phyloP scores from a whole-genome alignment of 2,329 filamentous ascomycete genomes.

The Cryphonectria naterciae region DNA sequence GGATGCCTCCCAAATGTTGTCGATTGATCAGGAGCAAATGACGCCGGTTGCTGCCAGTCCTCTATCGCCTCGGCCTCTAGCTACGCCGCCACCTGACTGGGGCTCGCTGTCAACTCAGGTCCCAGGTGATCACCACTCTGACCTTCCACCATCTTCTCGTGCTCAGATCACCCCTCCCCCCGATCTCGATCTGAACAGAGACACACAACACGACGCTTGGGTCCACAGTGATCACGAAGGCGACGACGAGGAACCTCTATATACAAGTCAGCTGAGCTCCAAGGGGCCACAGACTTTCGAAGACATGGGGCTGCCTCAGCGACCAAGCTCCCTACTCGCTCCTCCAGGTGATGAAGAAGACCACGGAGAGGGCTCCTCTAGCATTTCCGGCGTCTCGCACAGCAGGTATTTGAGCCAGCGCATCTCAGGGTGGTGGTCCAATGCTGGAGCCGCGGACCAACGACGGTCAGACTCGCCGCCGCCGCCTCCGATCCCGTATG shows the following conservation, averaged over 20 bases:
- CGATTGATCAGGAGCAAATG: constrained; percentile 8
- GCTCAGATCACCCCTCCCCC: constrained; percentile 3
- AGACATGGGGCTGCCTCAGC: constrained; percentile 21
- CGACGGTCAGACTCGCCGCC: constrained; percentile 18
- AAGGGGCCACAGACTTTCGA: constrained; percentile 22
- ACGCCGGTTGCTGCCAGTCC: constrained; percentile 22
- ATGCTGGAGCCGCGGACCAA: constrained; percentile 1
- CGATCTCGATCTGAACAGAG: constrained; percentile 1
- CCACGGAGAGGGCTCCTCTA: constrained; percentile 11
- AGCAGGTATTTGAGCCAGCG: constrained; percentile 14
- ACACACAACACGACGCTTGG: neutral
- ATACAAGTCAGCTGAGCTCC: neutral
- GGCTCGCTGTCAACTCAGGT: neutral
- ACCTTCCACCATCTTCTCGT: neutral
- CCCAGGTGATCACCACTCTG: neutral
- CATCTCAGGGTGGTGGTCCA: constrained; percentile 25
- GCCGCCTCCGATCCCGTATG: constrained; percentile 25
- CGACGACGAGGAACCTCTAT: constrained; percentile 17
- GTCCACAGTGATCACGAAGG: neutral
- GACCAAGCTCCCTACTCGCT: neutral
- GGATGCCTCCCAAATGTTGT: constrained; percentile 3
- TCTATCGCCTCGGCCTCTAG: constrained; percentile 22
- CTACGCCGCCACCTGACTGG: constrained; percentile 21
- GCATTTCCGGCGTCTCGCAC: constrained; percentile 6
- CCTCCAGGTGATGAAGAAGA: constrained; percentile 15